Conservation (phyloP, 192 early-diverging fungal species). For the Dissophora ornata region DNA sequence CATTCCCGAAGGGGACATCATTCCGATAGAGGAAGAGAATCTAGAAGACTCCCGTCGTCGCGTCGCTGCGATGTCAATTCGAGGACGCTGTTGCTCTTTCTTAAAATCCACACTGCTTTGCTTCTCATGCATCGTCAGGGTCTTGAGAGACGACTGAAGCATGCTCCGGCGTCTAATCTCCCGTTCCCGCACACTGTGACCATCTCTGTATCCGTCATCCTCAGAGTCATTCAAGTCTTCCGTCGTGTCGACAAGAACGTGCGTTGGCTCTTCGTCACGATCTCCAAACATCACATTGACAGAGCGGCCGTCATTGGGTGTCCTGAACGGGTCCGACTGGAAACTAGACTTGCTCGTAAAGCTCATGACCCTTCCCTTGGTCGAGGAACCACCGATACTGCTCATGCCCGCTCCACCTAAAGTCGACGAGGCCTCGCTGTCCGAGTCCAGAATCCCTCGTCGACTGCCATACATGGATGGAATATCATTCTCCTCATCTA, state of each 20-base stretch:
- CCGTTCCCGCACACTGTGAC: conserved; percentile 16
- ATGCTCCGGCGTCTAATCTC: conserved; percentile 24
- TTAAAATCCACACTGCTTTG: neutral
- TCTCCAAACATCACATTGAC: conserved; percentile 23
- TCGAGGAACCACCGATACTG: conserved; percentile 14
- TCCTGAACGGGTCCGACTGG: conserved; percentile 51
- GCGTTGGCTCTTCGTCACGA: conserved; percentile 9
- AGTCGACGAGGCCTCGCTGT: conserved; percentile 28
- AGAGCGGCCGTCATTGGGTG: conserved; percentile 39
- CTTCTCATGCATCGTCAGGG: conserved; percentile 32
- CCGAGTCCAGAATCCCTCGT: conserved; percentile 40
- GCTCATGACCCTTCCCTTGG: conserved; percentile 23
- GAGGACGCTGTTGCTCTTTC: conserved; percentile 4
- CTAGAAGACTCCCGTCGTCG: conserved; percentile 6
- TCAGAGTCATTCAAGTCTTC: conserved; percentile 33
- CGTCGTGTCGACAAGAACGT: conserved; percentile 40
- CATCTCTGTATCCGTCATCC: conserved; percentile 12
- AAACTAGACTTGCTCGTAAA: conserved; percentile 47
- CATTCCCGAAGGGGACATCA: conserved; percentile 18
- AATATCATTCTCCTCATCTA: conserved; percentile 33
- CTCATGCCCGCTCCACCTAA: conserved; percentile 7
- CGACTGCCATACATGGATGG: conserved; percentile 39
- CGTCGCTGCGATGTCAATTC: conserved; percentile 20
- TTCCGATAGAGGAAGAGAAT: conserved; percentile 12
- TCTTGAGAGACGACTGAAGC: conserved; percentile 31